Percentiles rank a stretch among this genome's conserved stretches.
Evolutionary conservation across 371 early-diverging fungal species (phyloP).

Genomic region (Haplosporangium sp.): DNA sequence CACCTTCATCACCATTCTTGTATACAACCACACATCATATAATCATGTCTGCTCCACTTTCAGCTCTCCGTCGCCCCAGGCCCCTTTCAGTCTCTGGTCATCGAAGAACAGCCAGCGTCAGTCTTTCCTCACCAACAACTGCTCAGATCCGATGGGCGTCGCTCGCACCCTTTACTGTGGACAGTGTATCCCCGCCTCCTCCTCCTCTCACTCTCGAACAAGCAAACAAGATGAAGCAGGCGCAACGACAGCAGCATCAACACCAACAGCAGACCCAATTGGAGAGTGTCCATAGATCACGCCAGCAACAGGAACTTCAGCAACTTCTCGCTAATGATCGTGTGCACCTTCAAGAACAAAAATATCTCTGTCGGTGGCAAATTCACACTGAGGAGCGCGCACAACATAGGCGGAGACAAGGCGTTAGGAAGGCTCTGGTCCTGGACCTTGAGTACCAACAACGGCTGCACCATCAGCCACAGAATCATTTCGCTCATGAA

Average conservation of each 20-base stretch:
- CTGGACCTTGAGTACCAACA: conserved; percentile 2
- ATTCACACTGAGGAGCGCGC: neutral
- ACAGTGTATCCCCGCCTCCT: conserved; percentile 10
- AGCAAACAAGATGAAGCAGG: conserved; percentile 4
- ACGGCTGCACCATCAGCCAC: neutral
- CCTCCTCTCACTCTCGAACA: conserved; percentile 29
- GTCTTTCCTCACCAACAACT: neutral
- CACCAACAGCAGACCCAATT: conserved; percentile 8
- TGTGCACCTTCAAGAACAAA: neutral
- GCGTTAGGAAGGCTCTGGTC: conserved; percentile 1
- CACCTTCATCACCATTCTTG: neutral
- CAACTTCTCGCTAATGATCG: conserved; percentile 12
- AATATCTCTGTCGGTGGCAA: conserved; percentile 5
- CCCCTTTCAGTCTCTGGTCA: conserved; percentile 20
- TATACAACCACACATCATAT: neutral
- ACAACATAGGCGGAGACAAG: conserved; percentile 6
- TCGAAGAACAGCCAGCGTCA: neutral
- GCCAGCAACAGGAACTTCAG: conserved; percentile 21
- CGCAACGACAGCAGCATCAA: conserved; percentile 6
- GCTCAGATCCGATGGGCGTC: conserved; percentile 27
- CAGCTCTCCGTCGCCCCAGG: conserved; percentile 31
- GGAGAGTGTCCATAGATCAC: conserved; percentile 15
- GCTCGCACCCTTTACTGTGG: conserved; percentile 13
- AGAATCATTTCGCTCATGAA: too few species aligned
- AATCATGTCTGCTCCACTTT: conserved; percentile 30